phyloP scores from a whole-genome alignment of 208 protist species.

The Leishmania tropica region DNA sequence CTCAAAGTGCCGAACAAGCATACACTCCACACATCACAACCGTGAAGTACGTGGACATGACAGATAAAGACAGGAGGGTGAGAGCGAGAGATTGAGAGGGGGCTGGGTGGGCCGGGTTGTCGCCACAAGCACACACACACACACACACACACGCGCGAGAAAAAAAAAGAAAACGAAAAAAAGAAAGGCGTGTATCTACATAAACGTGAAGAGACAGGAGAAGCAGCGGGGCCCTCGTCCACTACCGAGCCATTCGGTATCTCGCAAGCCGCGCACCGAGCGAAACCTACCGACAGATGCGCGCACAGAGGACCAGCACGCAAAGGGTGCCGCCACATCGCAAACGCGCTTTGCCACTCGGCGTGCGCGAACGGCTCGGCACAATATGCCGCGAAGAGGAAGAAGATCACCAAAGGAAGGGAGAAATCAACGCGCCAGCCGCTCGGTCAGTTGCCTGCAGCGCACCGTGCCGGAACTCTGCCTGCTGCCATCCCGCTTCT shows the following conservation, averaged over 20 bases:
- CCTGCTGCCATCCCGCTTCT: neutral
- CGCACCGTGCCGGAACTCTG: no score
- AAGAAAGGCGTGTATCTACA: slow-evolving; percentile 1
- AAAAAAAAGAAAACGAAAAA: neutral
- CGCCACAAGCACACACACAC: neutral
- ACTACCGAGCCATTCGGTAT: neutral
- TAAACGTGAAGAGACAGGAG: slow-evolving; percentile 7
- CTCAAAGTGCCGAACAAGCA: neutral
- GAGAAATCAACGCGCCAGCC: neutral
- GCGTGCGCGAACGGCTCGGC: no score
- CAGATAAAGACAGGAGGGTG: neutral
- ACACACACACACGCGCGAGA: neutral
- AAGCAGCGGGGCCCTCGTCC: neutral
- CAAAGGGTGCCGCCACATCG: neutral
- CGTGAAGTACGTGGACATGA: neutral
- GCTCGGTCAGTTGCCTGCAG: neutral
- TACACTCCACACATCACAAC: neutral
- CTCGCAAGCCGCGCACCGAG: neutral
- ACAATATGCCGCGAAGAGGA: neutral
- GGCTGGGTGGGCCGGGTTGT: neutral
- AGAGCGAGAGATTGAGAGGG: neutral
- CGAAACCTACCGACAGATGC: neutral
- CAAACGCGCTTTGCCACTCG: neutral
- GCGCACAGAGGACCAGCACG: neutral
- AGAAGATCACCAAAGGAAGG: slow-evolving; percentile 3